A percentile compares a stretch with the other conserved stretches of the same genome.
Conservation (phyloP, 768 basidiomycete genomes). For the Glaciozyma antarctica region DNA sequence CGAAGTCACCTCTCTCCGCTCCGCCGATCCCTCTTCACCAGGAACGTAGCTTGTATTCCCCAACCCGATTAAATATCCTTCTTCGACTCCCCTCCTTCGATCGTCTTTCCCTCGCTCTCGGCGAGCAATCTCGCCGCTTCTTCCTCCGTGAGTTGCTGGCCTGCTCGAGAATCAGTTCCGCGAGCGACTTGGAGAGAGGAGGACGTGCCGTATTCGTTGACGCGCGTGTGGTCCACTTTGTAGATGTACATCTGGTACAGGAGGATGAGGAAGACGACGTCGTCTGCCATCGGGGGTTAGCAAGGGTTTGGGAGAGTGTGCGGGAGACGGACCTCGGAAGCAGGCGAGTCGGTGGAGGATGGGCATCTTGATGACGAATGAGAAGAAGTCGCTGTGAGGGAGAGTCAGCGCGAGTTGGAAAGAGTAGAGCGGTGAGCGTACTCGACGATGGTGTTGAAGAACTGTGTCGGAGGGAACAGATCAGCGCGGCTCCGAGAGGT, state of each 20-base stretch:
- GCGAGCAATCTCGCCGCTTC: conserved; percentile 17
- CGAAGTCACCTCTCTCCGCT: neutral
- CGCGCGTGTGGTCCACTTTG: conserved; percentile 82
- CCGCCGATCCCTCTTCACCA: neutral
- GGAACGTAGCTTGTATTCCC: neutral
- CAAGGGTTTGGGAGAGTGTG: too few relatives aligned
- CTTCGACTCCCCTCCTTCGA: conserved; percentile 25
- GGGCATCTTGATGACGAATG: conserved; percentile 54
- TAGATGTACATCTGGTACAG: conserved; percentile 38
- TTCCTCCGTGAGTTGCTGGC: conserved; percentile 23
- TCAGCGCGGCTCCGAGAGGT: neutral
- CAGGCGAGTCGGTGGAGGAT: conserved; percentile 70
- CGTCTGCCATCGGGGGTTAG: conserved; percentile 34
- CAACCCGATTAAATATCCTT: conserved; percentile 23
- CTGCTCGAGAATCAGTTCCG: conserved; percentile 9
- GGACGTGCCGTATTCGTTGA: conserved; percentile 86
- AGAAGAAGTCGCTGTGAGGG: conserved; percentile 13
- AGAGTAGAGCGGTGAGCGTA: too few relatives aligned
- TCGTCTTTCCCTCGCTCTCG: conserved; percentile 9
- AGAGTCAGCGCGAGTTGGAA: neutral
- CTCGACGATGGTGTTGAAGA: conserved; percentile 51
- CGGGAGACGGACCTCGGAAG: conserved; percentile 37
- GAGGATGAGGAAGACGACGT: conserved; percentile 38
- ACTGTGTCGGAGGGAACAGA: conserved; percentile 50
- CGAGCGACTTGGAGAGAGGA: neutral